Conservation (phyloP, 2,329 filamentous ascomycete genomes). For the Colletotrichum spaethianum region DNA sequence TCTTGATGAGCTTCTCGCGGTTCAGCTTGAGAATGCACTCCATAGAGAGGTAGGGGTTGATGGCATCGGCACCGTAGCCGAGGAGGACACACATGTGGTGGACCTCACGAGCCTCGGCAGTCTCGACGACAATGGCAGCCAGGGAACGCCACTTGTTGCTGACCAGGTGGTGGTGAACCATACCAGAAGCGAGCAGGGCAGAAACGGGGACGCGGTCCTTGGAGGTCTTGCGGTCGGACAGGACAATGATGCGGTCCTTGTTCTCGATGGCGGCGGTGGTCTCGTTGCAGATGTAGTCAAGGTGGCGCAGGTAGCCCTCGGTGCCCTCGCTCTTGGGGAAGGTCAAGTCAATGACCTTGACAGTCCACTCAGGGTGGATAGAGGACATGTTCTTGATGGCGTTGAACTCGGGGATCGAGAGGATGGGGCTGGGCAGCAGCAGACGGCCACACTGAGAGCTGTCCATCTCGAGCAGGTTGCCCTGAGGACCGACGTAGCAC, state of each 20-base stretch:
- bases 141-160: constrained; percentile 96
- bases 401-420: constrained; percentile 93
- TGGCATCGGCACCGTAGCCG: constrained; percentile 93
- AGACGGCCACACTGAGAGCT: constrained; percentile 88
- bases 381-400: constrained; percentile 83
- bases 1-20: constrained; percentile 91
- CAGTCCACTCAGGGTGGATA: constrained; percentile 84
- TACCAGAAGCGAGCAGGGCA: constrained; percentile 87
- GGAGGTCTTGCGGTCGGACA: constrained; percentile 90
- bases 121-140: constrained; percentile 90
- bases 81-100: constrained; percentile 99
- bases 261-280: constrained; percentile 87
- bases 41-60: constrained; percentile 95
- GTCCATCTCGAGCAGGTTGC: constrained; percentile 95
- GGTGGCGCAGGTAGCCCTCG: constrained; percentile 86
- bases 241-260: constrained; percentile 86
- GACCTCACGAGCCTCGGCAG: constrained; percentile 94
- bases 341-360: constrained; percentile 92
- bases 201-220: constrained; percentile 89
- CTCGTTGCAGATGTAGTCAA: constrained; percentile 90
- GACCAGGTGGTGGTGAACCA: constrained; percentile 96
- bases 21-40: constrained; percentile 98
- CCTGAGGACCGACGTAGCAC: constrained; percentile 96
- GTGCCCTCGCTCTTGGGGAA: constrained; percentile 90
- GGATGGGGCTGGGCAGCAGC: constrained; percentile 87